Percentiles rank a stretch among this genome's conserved stretches.
Evolutionary conservation across 805 yeast genomes (phyloP).

Genomic region (Debaryomyces prosopidis): DNA sequence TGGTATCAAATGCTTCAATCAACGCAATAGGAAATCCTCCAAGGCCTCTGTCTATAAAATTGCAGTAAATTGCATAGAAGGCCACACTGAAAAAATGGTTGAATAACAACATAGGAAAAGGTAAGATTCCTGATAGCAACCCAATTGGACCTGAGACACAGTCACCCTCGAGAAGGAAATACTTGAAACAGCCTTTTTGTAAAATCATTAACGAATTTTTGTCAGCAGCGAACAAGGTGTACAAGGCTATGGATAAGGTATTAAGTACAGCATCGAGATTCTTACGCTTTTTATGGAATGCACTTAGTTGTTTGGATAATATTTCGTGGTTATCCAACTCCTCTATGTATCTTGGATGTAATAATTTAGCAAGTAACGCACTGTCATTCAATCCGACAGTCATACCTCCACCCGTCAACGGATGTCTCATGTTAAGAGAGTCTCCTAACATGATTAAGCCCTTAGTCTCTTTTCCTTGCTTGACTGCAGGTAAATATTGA

Average conservation of each 20-base stretch:
- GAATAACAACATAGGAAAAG: slow-evolving; percentile 72
- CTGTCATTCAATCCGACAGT: slow-evolving; percentile 93
- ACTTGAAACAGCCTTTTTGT: slow-evolving; percentile 86
- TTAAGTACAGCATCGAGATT: slow-evolving; percentile 80
- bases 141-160: slow-evolving; percentile 79
- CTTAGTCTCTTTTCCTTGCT: slow-evolving; percentile 49
- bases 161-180: slow-evolving; percentile 82
- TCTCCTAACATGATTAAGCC: slow-evolving; percentile 90
- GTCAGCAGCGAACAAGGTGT: slow-evolving; percentile 88
- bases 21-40: slow-evolving; percentile 70
- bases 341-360: slow-evolving; percentile 54
- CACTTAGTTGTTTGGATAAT: slow-evolving; percentile 56
- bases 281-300: slow-evolving; percentile 80
- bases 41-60: slow-evolving; percentile 65
- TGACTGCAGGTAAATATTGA: slow-evolving; percentile 79
- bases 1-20: slow-evolving; percentile 63
- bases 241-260: slow-evolving; percentile 86
- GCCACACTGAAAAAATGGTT: slow-evolving; percentile 92
- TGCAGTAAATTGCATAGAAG: slow-evolving; percentile 72
- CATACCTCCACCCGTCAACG: slow-evolving; percentile 99
- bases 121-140: slow-evolving; percentile 77
- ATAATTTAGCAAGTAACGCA: slow-evolving; percentile 60
- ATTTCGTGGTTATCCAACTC: slow-evolving; percentile 58
- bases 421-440: slow-evolving; percentile 96
- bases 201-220: slow-evolving; percentile 60